These are phyloP conservation scores for Akebia trifoliata DNA, from an alignment of 164 flowering plant species.

Conservation along the genomic window DNA sequence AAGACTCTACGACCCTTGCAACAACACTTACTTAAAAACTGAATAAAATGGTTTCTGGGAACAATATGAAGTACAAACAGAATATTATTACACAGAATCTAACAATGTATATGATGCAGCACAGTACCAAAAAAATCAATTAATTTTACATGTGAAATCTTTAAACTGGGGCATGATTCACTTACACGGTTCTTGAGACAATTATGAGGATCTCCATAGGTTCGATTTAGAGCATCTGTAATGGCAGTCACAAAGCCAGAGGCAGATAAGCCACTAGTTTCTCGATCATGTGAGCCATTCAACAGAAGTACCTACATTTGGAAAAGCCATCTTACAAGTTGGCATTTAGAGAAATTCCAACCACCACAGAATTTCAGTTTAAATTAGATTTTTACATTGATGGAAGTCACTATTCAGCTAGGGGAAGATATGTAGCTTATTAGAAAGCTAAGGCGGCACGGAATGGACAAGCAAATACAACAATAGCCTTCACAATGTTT, in stretches of 20 bases:
- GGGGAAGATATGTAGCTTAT: neutral
- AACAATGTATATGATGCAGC: too few relatives aligned
- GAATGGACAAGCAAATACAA: conserved; percentile 1
- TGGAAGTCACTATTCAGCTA: neutral
- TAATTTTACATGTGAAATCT: neutral
- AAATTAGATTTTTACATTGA: neutral
- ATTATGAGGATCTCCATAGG: conserved; percentile 63
- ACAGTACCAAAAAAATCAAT: neutral
- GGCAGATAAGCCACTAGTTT: conserved; percentile 74
- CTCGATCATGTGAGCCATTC: conserved; percentile 86
- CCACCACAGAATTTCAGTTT: neutral
- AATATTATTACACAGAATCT: too few relatives aligned
- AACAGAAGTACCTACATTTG: conserved; percentile 67
- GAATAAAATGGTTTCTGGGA: too few relatives aligned
- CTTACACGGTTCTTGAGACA: conserved; percentile 65
- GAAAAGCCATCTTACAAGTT: neutral
- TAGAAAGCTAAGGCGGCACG: neutral
- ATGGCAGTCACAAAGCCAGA: conserved; percentile 88
- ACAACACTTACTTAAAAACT: too few relatives aligned
- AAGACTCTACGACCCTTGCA: too few relatives aligned
- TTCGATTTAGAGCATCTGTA: conserved; percentile 85
- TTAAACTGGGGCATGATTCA: conserved; percentile 7
- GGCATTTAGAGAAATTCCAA: neutral
- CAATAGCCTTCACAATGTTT: neutral
- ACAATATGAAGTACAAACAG: too few relatives aligned